Conservation (phyloP, 2,329 filamentous ascomycete species). For the Aureobasidium zeae region DNA sequence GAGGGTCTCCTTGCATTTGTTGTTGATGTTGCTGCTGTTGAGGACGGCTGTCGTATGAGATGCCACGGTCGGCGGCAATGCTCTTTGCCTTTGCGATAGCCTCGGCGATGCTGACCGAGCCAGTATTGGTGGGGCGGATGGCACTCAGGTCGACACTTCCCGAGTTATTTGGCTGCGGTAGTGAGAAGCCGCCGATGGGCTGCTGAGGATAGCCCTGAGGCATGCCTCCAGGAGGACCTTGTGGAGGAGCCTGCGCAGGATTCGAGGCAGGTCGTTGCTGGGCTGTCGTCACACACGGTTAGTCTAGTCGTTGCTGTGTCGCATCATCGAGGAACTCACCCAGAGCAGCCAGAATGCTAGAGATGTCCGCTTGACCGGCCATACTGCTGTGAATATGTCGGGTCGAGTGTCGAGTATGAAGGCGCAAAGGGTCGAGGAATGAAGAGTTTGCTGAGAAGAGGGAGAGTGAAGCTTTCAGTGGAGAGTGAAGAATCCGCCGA, state of each 20-base stretch:
- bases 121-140: conserved; percentile 69
- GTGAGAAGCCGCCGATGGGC: conserved; percentile 34
- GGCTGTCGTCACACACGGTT: conserved; percentile 28
- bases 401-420: neutral
- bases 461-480: no score
- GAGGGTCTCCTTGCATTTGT: conserved; percentile 34
- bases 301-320: neutral
- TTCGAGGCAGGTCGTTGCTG: conserved; percentile 41
- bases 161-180: conserved; percentile 61
- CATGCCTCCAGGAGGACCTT: conserved; percentile 28
- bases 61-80: conserved; percentile 69
- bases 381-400: conserved; percentile 23
- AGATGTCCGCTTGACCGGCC: conserved; percentile 42
- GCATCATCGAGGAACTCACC: conserved; percentile 27
- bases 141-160: conserved; percentile 72
- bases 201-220: conserved; percentile 38
- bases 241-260: conserved; percentile 22
- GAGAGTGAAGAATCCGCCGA: neutral
- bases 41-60: conserved; percentile 34
- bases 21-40: conserved; percentile 21
- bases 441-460: conserved; percentile 6
- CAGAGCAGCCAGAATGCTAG: conserved; percentile 43
- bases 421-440: neutral
- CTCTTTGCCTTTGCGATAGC: conserved; percentile 77
- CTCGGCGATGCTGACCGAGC: conserved; percentile 74